Percentiles rank a stretch among this genome's conserved stretches.
phyloP scores from a whole-genome alignment of 2,329 filamentous ascomycete species.

The Graphilbum fragrans region DNA sequence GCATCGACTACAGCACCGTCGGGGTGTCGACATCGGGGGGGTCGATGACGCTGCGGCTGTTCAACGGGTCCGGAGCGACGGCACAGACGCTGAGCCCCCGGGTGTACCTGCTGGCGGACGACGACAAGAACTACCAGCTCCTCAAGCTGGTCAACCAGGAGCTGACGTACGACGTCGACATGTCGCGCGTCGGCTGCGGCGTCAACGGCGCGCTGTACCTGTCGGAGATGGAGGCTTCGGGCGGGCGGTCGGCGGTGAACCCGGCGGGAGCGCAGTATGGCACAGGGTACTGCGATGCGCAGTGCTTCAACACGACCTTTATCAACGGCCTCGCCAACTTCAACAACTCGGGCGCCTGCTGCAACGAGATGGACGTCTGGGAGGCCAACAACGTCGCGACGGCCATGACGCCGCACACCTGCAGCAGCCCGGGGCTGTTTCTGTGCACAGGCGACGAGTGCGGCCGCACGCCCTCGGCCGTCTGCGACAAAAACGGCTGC shows the following conservation, averaged over 20 bases:
- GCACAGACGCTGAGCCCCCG: conserved; percentile 22
- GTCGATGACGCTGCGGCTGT: conserved; percentile 14
- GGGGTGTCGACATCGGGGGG: conserved; percentile 12
- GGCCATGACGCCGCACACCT: conserved; percentile 27
- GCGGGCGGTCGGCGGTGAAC: conserved; percentile 37
- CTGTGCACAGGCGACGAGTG: conserved; percentile 18
- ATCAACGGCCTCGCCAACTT: conserved; percentile 22
- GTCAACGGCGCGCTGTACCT: conserved; percentile 54
- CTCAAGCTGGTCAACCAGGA: conserved; percentile 46
- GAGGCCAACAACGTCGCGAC: conserved; percentile 27
- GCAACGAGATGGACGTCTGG: conserved; percentile 34
- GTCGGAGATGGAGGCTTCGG: conserved; percentile 46
- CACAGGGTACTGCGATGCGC: conserved; percentile 45
- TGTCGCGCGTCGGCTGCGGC: conserved; percentile 49
- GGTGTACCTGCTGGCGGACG: conserved; percentile 41
- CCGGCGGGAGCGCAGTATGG: conserved; percentile 43
- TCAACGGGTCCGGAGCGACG: conserved; percentile 8
- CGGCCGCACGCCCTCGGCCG: conserved; percentile 9
- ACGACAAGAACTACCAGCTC: conserved; percentile 41
- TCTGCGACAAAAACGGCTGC: conserved; percentile 21
- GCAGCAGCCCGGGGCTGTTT: conserved; percentile 24
- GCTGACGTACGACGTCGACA: conserved; percentile 52
- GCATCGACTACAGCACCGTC: conserved; percentile 28
- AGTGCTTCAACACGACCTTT: conserved; percentile 30
- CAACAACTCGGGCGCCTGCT: conserved; percentile 25